Evolutionary conservation across 441 rosid species (phyloP), one percentile per base, ranked within the genome.

Genomic region (Erysimum pusillum): DNA sequence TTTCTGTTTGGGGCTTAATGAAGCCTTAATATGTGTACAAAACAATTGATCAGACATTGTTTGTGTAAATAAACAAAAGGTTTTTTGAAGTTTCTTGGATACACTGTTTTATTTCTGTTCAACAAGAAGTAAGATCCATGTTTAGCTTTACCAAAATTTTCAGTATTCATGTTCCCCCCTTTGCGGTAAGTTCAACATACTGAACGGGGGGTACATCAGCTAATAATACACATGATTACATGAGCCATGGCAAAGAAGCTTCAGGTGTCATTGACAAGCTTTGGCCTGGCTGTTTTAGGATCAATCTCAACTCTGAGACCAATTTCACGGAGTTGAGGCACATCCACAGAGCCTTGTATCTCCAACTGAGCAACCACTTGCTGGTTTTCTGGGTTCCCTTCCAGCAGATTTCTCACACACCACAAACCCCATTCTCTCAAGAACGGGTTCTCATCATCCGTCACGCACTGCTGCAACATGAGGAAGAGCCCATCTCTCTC

Each of bases 381-480:
- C 78, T 91, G 93, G 81, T 91, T 93, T 71, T 88, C 92, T 35
- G 76, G 38, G 76, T 93, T 93, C 69, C 93, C 92, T 81, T 90
- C 93, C 69, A 90, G 63, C 45, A 93, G 38, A 76, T 93, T 93
- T 77, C 95, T 88, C 63, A 84, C 63, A 6, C 87, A 72, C 96
- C 91, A 92, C 69, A 92, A 87, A 6, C 94, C 91, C 97, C 99
- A 95, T 76, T 95, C 96, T 71, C 96, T 91, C 73, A 91, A 63
- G 81, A 83, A 92, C 0, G 86, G 92, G 80, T 88, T 91, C n/a
- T 90, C 92, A 75, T 92, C 96, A 67, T 90, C 96, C 0, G 79
- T 70, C 34, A 91, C 93, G 65, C 97, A 91, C 60, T 92, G 96
- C 75, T 91, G 99, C 62, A 91, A 62, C 77, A 95, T 64, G 56